Evolutionary conservation across 2,329 filamentous ascomycete species (phyloP).

Genomic region (Epichloe coenophiala): DNA sequence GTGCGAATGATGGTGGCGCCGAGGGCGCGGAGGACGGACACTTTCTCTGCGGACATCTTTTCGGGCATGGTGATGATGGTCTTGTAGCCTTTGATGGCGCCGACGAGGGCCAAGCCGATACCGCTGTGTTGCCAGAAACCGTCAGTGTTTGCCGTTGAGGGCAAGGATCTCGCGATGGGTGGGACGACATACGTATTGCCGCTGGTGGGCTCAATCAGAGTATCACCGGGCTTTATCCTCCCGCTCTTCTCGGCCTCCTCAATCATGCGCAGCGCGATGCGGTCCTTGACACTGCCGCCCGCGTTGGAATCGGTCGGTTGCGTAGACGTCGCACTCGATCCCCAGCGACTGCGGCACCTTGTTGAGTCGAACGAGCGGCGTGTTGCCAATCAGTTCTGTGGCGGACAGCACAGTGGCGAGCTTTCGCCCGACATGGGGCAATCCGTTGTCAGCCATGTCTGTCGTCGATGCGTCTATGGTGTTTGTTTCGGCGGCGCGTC

Average conservation of each 20-base stretch:
- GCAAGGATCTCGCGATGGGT: not conserved
- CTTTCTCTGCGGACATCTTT: slow-evolving; percentile 99
- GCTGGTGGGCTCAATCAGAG: slow-evolving; percentile 92
- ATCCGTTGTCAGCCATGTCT: not conserved
- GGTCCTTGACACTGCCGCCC: slow-evolving; percentile 85
- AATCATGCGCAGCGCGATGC: slow-evolving; percentile 94
- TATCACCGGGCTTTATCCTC: slow-evolving; percentile 93
- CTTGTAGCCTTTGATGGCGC: slow-evolving; percentile 92
- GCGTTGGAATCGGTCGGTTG: too few species aligned
- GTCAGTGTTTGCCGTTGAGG: not conserved
- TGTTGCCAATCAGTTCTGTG: slow-evolving; percentile 85
- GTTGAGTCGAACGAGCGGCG: slow-evolving; percentile 88
- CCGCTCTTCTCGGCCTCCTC: slow-evolving; percentile 86
- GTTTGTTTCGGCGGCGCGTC: not conserved
- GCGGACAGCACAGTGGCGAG: slow-evolving; percentile 43
- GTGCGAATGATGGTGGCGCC: slow-evolving; percentile 97
- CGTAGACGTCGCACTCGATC: slow-evolving; percentile 79
- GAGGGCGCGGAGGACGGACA: slow-evolving; percentile 82
- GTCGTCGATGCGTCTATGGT: not conserved
- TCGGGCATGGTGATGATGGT: slow-evolving; percentile 97
- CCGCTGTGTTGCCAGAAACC: slow-evolving; percentile 32
- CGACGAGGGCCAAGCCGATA: slow-evolving; percentile 87
- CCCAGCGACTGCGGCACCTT: slow-evolving; percentile 83
- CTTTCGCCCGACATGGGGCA: slow-evolving; percentile 11
- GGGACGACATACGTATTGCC: slow-evolving; percentile 59